A percentile compares a stretch with the other conserved stretches of the same genome.
Evolutionary conservation across 306 rosid species (phyloP).

Genomic region (Abrus precatorius): DNA sequence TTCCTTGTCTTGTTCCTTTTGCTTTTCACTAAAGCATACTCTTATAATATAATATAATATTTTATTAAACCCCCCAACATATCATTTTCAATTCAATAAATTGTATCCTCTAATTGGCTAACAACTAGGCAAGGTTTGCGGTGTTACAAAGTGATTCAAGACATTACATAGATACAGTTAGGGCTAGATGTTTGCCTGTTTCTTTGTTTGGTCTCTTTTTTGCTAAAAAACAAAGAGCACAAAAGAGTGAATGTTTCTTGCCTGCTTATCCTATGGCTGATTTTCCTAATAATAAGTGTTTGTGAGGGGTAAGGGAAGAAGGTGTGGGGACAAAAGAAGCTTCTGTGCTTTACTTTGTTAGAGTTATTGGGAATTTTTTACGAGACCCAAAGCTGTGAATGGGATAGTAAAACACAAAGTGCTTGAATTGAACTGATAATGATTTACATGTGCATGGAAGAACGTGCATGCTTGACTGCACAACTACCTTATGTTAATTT

Average conservation of each 20-base stretch:
- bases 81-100: constrained; percentile 41
- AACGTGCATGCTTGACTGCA: constrained; percentile 57
- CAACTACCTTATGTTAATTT: constrained; percentile 34
- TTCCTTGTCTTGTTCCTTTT: constrained; percentile 53
- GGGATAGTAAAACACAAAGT: constrained; percentile 57
- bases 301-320: constrained; percentile 40
- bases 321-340: constrained; percentile 72
- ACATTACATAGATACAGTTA: constrained; percentile 27
- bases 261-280: constrained; percentile 43
- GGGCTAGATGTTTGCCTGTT: constrained; percentile 15
- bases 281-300: constrained; percentile 42
- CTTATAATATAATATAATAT: not conserved
- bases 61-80: constrained; percentile 27
- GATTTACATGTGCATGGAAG: constrained; percentile 63
- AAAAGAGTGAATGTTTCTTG: constrained; percentile 47
- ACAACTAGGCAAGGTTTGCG: constrained; percentile 36
- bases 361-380: constrained; percentile 50
- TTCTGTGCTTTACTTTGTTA: constrained; percentile 63
- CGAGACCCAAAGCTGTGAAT: constrained; percentile 52
- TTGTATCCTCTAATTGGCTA: constrained; percentile 40
- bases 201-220: constrained; percentile 53
- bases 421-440: constrained; percentile 51
- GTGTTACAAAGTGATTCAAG: constrained; percentile 44
- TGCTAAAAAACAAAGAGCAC: constrained; percentile 36
- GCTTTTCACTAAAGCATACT: constrained; percentile 50